phyloP scores from a whole-genome alignment of 2,329 filamentous ascomycete genomes.

The Calonectria pseudoturangicola region DNA sequence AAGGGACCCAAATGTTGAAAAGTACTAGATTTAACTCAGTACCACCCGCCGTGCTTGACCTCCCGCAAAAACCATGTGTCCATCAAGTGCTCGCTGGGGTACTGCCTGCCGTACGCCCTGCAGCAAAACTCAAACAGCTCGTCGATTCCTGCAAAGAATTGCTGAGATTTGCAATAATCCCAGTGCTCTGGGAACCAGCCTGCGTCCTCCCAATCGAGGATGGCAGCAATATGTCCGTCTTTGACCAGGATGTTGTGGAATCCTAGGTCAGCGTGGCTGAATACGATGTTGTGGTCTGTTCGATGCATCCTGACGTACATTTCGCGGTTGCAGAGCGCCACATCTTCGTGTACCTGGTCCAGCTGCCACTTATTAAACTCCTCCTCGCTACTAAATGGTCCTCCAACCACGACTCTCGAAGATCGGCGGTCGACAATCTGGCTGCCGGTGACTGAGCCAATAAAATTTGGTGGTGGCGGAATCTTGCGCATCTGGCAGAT shows the following conservation, averaged over 20 bases:
- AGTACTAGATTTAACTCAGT: background rate
- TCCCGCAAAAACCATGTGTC: conserved; percentile 27
- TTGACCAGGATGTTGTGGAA: conserved; percentile 28
- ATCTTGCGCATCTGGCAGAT: conserved; percentile 14
- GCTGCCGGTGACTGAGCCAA: conserved; percentile 11
- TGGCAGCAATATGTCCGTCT: conserved; percentile 24
- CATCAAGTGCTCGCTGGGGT: conserved; percentile 26
- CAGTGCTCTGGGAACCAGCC: conserved; percentile 31
- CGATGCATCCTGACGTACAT: conserved; percentile 29
- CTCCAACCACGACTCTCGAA: conserved; percentile 7
- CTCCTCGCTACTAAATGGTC: conserved; percentile 16
- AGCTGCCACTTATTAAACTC: conserved; percentile 33
- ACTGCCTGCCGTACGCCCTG: conserved; percentile 17
- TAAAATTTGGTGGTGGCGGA: background rate
- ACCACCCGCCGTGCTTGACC: conserved; percentile 22
- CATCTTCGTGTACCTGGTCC: conserved; percentile 21
- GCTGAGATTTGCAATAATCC: conserved; percentile 31
- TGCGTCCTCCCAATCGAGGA: conserved; percentile 31
- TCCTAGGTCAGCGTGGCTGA: conserved; percentile 28
- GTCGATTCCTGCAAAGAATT: conserved; percentile 29
- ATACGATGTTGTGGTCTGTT: conserved; percentile 25
- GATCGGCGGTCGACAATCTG: conserved; percentile 13
- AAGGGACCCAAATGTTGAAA: background rate
- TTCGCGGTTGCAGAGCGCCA: conserved; percentile 25
- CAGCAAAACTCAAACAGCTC: conserved; percentile 25